Base-by-base conservation (phyloP, 306 rosid genomes). In the Pterocarpus macrocarpus region DNA sequence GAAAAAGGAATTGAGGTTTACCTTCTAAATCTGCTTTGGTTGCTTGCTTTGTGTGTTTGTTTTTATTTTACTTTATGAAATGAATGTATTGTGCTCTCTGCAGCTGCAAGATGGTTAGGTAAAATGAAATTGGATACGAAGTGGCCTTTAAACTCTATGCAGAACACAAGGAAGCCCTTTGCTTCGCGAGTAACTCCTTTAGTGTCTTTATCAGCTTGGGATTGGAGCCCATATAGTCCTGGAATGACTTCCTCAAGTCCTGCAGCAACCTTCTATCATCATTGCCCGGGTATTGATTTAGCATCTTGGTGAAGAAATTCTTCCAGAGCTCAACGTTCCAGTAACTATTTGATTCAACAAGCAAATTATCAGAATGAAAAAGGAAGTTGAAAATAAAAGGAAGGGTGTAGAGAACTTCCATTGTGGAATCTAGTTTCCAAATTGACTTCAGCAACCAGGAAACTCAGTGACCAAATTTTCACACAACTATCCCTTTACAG, bases 311-410 rank as follows among this genome's bases (percentile, higher is more conserved):
- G 89, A 91, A 95, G 67, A 95, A 87, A 78, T 80, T 88, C 90
- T 87, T 92, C 99, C 99, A 95, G 57, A 93, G 97, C 73, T 87
- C 93, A 52, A 76, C 82, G n/a, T 90, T 90, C 99, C 99, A 95
- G 73, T 95, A 95, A 78, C 99, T 93, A 86, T 62, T 80, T 44
- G 70, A 64, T 69, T 71, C 69, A 69, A 64, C 82, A 73, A 73
- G 82, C 59, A 73, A 87, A 74, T 17, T 68, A 71, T 64, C 65
- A 80, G 61, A 59, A 77, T n/a, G 50, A 16, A 80, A 58, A 61
- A 66, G 77, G 14, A 81, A 55, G 68, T 67, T 45, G 71, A 22
- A 44, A 49, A 66, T 69, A 62, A 44, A 64, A 78, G 65, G 71
- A 73, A 57, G 15, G 55, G 44, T 57, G 35, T 38, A 41, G 59